These are phyloP conservation scores for Leccinum fibrillosum DNA, from an alignment of 768 basidiomycete genomes.

Conservation along the genomic window DNA sequence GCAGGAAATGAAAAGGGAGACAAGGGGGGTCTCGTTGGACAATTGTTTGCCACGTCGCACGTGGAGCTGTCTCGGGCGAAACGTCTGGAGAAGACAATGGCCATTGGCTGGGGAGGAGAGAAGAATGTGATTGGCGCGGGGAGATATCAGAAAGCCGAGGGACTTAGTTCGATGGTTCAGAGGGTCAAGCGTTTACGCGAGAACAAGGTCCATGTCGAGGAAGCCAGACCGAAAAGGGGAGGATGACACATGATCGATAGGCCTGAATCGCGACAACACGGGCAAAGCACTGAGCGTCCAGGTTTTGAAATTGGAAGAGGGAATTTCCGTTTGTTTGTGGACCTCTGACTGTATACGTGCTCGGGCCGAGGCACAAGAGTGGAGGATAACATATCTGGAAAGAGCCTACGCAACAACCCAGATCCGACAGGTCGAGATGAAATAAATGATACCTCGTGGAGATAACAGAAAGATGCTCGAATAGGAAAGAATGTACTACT, in stretches of 20 bases:
- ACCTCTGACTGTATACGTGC: background rate
- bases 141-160: constrained; percentile 2
- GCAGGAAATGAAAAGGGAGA: background rate
- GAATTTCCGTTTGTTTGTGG: constrained; percentile 20
- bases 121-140: background rate
- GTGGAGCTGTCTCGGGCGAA: constrained; percentile 11
- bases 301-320: constrained; percentile 24
- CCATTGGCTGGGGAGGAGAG: constrained; percentile 2
- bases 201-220: constrained; percentile 24
- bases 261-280: constrained; percentile 5
- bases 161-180: constrained; percentile 4
- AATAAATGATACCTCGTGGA: constrained; percentile 31
- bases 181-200: constrained; percentile 4
- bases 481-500: constrained; percentile 18
- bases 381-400: constrained; percentile 28
- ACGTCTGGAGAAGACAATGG: constrained; percentile 2
- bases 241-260: constrained; percentile 10
- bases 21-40: background rate
- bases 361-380: constrained; percentile 19
- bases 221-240: constrained; percentile 11
- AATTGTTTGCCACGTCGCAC: constrained; percentile 6
- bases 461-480: constrained; percentile 29
- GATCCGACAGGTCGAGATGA: constrained; percentile 27
- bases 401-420: constrained; percentile 22
- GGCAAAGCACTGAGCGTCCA: background rate